Percentiles rank a stretch among this genome's conserved stretches.
These are phyloP conservation scores for Stephania yunnanensis DNA, from an alignment of 164 flowering plant genomes.

Conservation along the genomic window DNA sequence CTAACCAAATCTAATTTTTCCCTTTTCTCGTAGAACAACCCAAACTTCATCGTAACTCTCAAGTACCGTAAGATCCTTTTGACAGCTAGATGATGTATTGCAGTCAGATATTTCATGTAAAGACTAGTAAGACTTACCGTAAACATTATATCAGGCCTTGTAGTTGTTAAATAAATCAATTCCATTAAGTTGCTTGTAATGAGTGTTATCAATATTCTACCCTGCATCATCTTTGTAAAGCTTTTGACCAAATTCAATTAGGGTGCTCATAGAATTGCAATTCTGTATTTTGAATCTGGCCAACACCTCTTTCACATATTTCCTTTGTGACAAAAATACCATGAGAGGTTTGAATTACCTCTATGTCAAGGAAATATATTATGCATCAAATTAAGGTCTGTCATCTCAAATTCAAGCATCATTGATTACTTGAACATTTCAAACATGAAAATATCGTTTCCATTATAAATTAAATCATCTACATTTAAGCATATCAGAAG, in stretches of 20 bases:
- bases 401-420: conserved; percentile 14
- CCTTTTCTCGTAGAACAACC: too few relatives aligned
- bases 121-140: too few relatives aligned
- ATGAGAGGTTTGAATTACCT: conserved; percentile 1
- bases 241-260: not conserved
- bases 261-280: not conserved
- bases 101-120: too few relatives aligned
- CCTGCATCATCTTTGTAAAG: not conserved
- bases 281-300: not conserved
- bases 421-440: conserved; percentile 2
- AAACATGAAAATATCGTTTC: conserved; percentile 4
- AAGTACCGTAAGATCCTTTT: too few relatives aligned
- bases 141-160: too few relatives aligned
- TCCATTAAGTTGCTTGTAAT: too few relatives aligned
- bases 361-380: conserved; percentile 14
- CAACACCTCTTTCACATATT: not conserved
- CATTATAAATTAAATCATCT: conserved; percentile 8
- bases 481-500: conserved; percentile 5
- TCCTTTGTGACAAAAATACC: conserved; percentile 5
- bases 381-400: conserved; percentile 11
- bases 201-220: too few relatives aligned
- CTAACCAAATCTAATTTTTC: too few relatives aligned
- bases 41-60: too few relatives aligned
- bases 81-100: too few relatives aligned
- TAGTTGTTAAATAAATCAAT: too few relatives aligned